These are phyloP conservation scores for Conticribra weissflogii DNA, from an alignment of 108 stramenopile species.

Conservation along the genomic window DNA sequence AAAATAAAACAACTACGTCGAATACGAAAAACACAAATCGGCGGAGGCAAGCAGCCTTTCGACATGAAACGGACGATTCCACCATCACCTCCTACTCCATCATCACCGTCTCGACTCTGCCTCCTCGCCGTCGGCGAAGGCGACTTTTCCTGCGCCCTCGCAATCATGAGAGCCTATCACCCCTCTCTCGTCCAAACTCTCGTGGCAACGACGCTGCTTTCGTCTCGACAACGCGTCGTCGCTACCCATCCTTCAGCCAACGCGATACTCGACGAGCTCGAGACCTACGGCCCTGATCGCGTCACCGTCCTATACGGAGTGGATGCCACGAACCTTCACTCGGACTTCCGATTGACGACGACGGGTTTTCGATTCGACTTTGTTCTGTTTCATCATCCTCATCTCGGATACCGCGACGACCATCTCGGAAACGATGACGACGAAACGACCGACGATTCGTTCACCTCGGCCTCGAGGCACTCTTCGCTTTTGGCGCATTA, in stretches of 20 bases:
- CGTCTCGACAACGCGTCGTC: not conserved
- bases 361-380: not conserved
- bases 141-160: constrained; percentile 8
- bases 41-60: no score
- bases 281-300: no score
- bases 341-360: not conserved
- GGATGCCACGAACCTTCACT: not conserved
- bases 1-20: no score
- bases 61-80: no score
- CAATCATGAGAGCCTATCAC: constrained; percentile 1
- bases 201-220: not conserved
- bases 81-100: no score
- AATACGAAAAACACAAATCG: no score
- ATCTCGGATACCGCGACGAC: constrained; percentile 2
- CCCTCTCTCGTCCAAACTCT: not conserved
- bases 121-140: constrained; percentile 4
- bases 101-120: not conserved
- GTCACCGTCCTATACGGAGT: not conserved
- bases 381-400: constrained; percentile 8
- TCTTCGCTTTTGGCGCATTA: not conserved
- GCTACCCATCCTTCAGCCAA: not conserved
- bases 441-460: no score
- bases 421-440: not conserved
- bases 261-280: not conserved
- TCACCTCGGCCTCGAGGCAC: not conserved